Evolutionary conservation across 1,284 basidiomycete genomes (phyloP), one percentile per base, ranked within the genome.

Genomic region (Farysia itapuensis): DNA sequence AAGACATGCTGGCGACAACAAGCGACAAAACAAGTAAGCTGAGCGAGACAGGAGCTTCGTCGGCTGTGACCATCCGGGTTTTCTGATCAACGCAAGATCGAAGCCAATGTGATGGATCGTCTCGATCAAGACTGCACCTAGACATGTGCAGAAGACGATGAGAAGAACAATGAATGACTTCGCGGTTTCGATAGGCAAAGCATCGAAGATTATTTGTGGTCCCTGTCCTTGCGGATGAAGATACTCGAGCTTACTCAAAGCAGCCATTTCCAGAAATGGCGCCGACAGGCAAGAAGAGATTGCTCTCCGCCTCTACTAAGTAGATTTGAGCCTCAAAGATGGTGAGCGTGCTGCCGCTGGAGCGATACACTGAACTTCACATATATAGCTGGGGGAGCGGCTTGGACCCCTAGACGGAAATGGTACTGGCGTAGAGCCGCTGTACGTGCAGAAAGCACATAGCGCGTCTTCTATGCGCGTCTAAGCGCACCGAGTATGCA

Each of bases 151-250:
- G 43, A 50, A 47, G 43, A 47, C 14, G 40, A 61, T 43, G 30
- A 56, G 39, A 13, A 51, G 35, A 12, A 51, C 26, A 9, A 47
- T 25, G 32, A 51, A 51, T 7, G 47, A 37, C 26, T 42, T 51
- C 32, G 32, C 58, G 1, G 26, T 18, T 1, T 35, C 29, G 12
- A 52, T 39, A 0, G 58, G 58, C 3, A 56, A 33, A 15, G 49
- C 51, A 28, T 61, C 45, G 40, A 61, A 61, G 43, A 61, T 48
- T 36, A 59, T 36, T 22, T 40, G 6, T 39, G 43, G 24, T 30
- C 31, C n/a, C 38, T 33, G 31, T 11, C 18, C 31, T 18, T 33
- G 31, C 12, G 31, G 31, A 19, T 33, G 31, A 8, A 33, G 31
- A 18, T 11, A 8, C 11, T 33, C 31, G 11, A 33, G 31, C 8